Percentiles rank a stretch among this genome's conserved stretches.
phyloP scores from a whole-genome alignment of 768 basidiomycete genomes.

The Lepiota subincarnata region DNA sequence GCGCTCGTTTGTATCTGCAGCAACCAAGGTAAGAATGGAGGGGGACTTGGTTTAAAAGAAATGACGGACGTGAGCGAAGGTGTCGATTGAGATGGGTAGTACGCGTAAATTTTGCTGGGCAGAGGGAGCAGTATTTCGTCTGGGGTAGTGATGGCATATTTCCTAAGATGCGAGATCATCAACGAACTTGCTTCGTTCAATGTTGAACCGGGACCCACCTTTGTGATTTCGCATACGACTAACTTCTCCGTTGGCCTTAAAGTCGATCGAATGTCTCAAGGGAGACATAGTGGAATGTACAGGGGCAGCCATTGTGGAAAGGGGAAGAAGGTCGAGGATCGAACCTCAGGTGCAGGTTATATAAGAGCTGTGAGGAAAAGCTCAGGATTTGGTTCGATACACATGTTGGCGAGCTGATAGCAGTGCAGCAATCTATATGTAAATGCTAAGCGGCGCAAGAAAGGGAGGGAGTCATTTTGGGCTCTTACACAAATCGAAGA shows the following conservation, averaged over 20 bases:
- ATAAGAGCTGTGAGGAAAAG: slow-evolving; percentile 13
- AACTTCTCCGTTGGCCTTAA: slow-evolving; percentile 39
- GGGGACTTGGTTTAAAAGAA: not conserved
- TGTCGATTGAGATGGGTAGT: slow-evolving; percentile 74
- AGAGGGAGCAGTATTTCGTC: slow-evolving; percentile 63
- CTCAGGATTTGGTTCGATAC: slow-evolving; percentile 18
- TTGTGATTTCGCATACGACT: slow-evolving; percentile 41
- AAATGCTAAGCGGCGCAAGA: slow-evolving; percentile 11
- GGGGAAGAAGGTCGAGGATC: slow-evolving; percentile 21
- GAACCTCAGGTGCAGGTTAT: slow-evolving; percentile 11
- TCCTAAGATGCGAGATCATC: slow-evolving; percentile 37
- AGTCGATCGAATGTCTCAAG: slow-evolving; percentile 27
- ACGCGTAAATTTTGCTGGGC: slow-evolving; percentile 70
- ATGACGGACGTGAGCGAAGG: slow-evolving; percentile 59
- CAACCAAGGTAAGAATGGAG: slow-evolving; percentile 10
- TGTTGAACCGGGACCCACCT: slow-evolving; percentile 22
- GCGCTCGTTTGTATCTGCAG: slow-evolving; percentile 61
- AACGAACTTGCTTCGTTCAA: slow-evolving; percentile 33
- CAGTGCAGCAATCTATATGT: not conserved
- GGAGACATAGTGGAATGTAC: slow-evolving; percentile 24
- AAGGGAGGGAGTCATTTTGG: not conserved
- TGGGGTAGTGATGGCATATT: slow-evolving; percentile 72
- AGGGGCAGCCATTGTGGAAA: slow-evolving; percentile 24
- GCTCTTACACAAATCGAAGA: not conserved
- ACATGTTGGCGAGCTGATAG: not conserved